These are phyloP conservation scores for Nakazawaea sp. DNA, from an alignment of 805 yeast species.

Conservation along the genomic window DNA sequence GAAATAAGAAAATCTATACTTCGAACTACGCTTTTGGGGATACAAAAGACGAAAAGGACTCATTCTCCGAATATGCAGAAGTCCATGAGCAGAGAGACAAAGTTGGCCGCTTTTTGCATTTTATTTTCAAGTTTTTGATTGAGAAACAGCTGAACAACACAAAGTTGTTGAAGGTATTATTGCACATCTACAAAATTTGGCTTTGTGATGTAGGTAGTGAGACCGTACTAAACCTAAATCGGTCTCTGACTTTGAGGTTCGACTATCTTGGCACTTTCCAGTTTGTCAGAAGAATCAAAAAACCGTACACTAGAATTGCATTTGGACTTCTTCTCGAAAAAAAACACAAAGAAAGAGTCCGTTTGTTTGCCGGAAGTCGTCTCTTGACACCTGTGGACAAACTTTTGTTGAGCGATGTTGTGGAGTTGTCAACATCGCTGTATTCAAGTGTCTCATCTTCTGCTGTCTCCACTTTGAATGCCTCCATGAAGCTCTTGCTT, in stretches of 20 bases:
- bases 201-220: conserved; percentile 77
- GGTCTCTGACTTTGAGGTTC: conserved; percentile 45
- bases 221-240: conserved; percentile 49
- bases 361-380: conserved; percentile 67
- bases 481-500: conserved; percentile 62
- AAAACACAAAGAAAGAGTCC: conserved; percentile 69
- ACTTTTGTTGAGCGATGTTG: conserved; percentile 56
- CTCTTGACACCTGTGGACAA: conserved; percentile 62
- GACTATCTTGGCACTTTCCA: conserved; percentile 53
- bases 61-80: conserved; percentile 25
- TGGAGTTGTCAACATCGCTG: conserved; percentile 56
- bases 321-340: conserved; percentile 69
- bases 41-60: conserved; percentile 35
- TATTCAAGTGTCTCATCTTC: conserved; percentile 63
- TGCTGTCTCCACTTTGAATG: conserved; percentile 62
- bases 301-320: conserved; percentile 72
- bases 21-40: conserved; percentile 61
- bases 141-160: conserved; percentile 56
- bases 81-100: conserved; percentile 56
- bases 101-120: conserved; percentile 50
- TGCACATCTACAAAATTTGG: conserved; percentile 69
- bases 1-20: conserved; percentile 57
- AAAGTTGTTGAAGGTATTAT: conserved; percentile 49
- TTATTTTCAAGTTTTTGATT: conserved; percentile 39
- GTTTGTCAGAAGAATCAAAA: conserved; percentile 52